A percentile compares a stretch with the other conserved stretches of the same genome.
Conservation (phyloP, 139 green algal species). For the Chlorella sp. region DNA sequence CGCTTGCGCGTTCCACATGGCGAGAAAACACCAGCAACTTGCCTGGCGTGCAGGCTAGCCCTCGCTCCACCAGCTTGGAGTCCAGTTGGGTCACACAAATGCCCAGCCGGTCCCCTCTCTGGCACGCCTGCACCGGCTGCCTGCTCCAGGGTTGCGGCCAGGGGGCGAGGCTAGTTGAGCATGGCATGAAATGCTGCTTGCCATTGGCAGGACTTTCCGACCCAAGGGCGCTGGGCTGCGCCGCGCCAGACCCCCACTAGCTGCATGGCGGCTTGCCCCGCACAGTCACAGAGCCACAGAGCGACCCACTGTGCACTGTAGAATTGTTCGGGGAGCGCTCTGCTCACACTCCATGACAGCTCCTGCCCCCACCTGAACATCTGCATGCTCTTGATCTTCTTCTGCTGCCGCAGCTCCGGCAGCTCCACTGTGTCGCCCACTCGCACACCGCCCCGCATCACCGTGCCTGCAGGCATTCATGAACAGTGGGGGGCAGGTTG, state of each 20-base stretch:
- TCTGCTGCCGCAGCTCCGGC: constrained; percentile 72
- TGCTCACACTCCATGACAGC: too few relatives aligned
- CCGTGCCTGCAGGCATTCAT: constrained; percentile 68
- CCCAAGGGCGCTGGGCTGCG: too few relatives aligned
- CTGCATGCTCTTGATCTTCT: constrained; percentile 93
- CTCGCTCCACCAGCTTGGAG: constrained; percentile 82
- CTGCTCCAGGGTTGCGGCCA: background rate
- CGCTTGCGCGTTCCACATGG: too few relatives aligned
- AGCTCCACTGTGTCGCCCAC: constrained; percentile 88
- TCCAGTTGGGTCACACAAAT: constrained; percentile 94
- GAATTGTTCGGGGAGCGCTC: too few relatives aligned
- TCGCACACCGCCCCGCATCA: constrained; percentile 68
- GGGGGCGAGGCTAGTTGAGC: too few relatives aligned
- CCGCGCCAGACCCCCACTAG: too few relatives aligned
- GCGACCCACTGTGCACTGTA: too few relatives aligned
- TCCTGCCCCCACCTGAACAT: constrained; percentile 71
- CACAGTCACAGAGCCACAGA: background rate
- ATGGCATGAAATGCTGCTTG: too few relatives aligned
- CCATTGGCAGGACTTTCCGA: too few relatives aligned
- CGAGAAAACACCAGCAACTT: background rate
- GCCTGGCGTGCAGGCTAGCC: constrained; percentile 73
- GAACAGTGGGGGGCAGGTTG: too few relatives aligned
- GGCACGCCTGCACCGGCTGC: constrained; percentile 58
- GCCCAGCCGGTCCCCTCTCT: constrained; percentile 84
- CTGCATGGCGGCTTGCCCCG: too few relatives aligned